Conservation (phyloP, 2,329 filamentous ascomycete genomes). For the Fusarium siculi region DNA sequence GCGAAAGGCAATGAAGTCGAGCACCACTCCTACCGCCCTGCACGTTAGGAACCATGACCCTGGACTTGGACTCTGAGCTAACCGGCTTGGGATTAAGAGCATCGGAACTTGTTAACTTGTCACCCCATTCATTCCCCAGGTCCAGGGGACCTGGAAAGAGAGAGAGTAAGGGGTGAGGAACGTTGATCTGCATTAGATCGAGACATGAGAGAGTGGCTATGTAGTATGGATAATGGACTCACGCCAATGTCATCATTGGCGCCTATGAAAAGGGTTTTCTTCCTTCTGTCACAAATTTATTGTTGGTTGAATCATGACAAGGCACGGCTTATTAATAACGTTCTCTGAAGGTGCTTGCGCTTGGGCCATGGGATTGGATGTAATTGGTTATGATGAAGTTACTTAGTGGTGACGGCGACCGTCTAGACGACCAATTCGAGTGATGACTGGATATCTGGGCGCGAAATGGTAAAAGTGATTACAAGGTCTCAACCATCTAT, state of each 20-base stretch:
- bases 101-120: conserved; percentile 31
- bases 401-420: conserved; percentile 14
- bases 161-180: conserved; percentile 17
- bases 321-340: not conserved
- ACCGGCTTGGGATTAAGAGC: conserved; percentile 29
- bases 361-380: conserved; percentile 18
- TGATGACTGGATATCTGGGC: conserved; percentile 5
- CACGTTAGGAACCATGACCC: conserved; percentile 24
- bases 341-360: conserved; percentile 19
- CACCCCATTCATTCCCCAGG: conserved; percentile 36
- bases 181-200: conserved; percentile 16
- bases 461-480: conserved; percentile 10
- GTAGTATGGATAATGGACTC: conserved; percentile 1
- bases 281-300: not conserved
- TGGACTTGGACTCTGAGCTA: conserved; percentile 19
- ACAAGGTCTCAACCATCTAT: conserved; percentile 1
- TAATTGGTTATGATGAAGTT: conserved; percentile 15
- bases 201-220: not conserved
- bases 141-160: conserved; percentile 8
- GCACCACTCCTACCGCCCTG: conserved; percentile 2
- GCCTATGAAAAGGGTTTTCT: conserved; percentile 4
- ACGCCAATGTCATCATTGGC: not conserved
- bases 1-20: conserved; percentile 20
- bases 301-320: conserved; percentile 26
- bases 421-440: conserved; percentile 1